Evolutionary conservation across 2,329 filamentous ascomycete species (phyloP).

Genomic region (Hypoxylon sp.): DNA sequence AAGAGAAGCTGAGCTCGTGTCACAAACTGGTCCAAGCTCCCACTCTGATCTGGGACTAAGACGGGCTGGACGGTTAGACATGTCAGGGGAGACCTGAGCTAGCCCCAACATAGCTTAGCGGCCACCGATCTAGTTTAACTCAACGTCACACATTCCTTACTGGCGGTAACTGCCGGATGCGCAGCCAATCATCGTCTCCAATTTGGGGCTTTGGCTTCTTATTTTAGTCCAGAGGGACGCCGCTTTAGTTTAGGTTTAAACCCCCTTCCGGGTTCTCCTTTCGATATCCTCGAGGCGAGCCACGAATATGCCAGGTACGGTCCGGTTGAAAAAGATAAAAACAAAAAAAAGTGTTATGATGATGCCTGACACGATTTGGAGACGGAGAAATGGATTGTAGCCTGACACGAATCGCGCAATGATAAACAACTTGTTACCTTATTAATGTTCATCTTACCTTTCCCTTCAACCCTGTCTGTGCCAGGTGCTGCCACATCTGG

Average conservation of each 20-base stretch:
- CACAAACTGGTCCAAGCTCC: slow-evolving; percentile 26
- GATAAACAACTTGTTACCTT: slow-evolving; percentile 6
- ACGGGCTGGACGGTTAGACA: slow-evolving; percentile 37
- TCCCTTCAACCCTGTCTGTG: too few species aligned
- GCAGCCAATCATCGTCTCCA: slow-evolving; percentile 34
- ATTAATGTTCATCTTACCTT: neutral
- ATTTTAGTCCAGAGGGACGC: slow-evolving; percentile 37
- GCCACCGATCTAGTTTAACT: slow-evolving; percentile 46
- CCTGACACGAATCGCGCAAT: slow-evolving; percentile 1
- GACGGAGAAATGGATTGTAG: slow-evolving; percentile 16
- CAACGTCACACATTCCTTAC: slow-evolving; percentile 42
- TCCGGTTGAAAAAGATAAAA: slow-evolving; percentile 19
- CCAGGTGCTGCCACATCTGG: neutral
- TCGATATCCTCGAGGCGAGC: slow-evolving; percentile 22
- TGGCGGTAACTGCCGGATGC: slow-evolving; percentile 40
- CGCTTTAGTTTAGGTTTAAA: slow-evolving; percentile 38
- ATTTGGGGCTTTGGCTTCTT: slow-evolving; percentile 28
- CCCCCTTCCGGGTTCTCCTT: slow-evolving; percentile 28
- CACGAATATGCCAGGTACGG: slow-evolving; percentile 33
- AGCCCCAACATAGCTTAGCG: slow-evolving; percentile 22
- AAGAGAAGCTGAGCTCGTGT: slow-evolving; percentile 17
- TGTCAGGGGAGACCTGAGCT: slow-evolving; percentile 31
- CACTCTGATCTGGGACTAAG: slow-evolving; percentile 40
- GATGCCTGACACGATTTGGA: slow-evolving; percentile 16
- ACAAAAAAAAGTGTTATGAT: slow-evolving; percentile 21